phyloP scores from a whole-genome alignment of 1,284 basidiomycete species.

The Farysia itapuensis region DNA sequence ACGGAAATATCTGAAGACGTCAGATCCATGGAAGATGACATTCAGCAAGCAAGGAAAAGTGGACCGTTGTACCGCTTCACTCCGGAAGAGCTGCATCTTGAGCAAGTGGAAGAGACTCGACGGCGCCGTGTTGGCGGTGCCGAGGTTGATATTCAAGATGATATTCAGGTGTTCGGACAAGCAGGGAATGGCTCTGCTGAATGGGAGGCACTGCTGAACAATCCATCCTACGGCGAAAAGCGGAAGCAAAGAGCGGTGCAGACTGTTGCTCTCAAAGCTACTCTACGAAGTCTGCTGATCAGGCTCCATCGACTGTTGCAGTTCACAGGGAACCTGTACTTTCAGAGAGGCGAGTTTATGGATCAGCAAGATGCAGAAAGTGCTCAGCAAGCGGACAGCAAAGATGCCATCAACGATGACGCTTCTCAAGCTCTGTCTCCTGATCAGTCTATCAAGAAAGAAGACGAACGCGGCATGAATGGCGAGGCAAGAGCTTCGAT shows the following conservation, averaged over 20 bases:
- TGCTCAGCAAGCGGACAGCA: neutral
- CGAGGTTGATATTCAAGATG: conserved; percentile 2
- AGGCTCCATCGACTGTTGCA: conserved; percentile 45
- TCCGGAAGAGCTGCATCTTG: conserved; percentile 16
- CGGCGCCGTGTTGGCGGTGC: neutral
- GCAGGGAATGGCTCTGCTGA: neutral
- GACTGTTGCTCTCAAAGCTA: conserved; percentile 18
- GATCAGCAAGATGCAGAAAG: conserved; percentile 8
- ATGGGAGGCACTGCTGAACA: neutral
- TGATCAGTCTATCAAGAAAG: neutral
- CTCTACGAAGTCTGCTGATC: conserved; percentile 37
- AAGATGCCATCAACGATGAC: neutral
- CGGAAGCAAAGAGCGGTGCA: conserved; percentile 18
- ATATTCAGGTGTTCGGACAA: neutral
- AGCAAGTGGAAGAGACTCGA: conserved; percentile 14
- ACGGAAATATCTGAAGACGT: conserved; percentile 21
- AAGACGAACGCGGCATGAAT: conserved; percentile 1
- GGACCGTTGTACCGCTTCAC: conserved; percentile 44
- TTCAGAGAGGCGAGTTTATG: conserved; percentile 41
- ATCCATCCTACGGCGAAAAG: conserved; percentile 5
- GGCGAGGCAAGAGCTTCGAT: neutral
- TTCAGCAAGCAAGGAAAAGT: conserved; percentile 9
- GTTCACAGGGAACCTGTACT: conserved; percentile 53
- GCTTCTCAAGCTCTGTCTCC: neutral
- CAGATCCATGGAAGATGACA: conserved; percentile 16